phyloP scores from a whole-genome alignment of 192 early-diverging fungal species.

The Coemansia sp. region DNA sequence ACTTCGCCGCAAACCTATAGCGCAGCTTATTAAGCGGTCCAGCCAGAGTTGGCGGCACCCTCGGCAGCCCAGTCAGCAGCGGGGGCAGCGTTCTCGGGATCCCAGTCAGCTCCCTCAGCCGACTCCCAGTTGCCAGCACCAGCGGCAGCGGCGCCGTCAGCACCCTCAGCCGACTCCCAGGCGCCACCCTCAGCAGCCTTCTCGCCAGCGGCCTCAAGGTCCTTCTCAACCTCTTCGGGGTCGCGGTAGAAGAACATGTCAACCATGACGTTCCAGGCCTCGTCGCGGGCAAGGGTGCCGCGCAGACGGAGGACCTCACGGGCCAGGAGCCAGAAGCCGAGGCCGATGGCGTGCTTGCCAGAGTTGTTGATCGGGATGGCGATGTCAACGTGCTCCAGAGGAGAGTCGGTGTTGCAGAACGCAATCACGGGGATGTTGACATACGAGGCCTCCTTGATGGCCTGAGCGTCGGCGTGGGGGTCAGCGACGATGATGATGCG shows the following conservation, averaged over 20 bases:
- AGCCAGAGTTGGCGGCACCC: conserved; percentile 52
- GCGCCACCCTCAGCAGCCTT: conserved; percentile 58
- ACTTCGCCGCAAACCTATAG: conserved; percentile 9
- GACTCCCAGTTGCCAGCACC: conserved; percentile 52
- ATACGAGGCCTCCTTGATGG: conserved; percentile 98
- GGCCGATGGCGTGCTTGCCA: conserved; percentile 98
- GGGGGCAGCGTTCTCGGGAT: conserved; percentile 35
- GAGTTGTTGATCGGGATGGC: conserved; percentile 99
- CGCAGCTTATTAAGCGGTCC: conserved; percentile 25
- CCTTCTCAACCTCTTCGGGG: conserved; percentile 95
- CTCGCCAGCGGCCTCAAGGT: conserved; percentile 69
- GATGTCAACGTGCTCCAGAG: conserved; percentile 93
- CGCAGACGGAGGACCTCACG: conserved; percentile 98
- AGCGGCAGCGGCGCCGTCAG: conserved; percentile 36
- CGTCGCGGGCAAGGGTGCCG: conserved; percentile 82
- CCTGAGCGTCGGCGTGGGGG: conserved; percentile 97
- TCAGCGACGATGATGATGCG: conserved; percentile 97
- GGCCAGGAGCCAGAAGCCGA: conserved; percentile 96
- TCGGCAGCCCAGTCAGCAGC: conserved; percentile 69
- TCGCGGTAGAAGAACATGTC: conserved; percentile 99
- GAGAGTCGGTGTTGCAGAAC: conserved; percentile 96
- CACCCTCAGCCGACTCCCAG: conserved; percentile 54
- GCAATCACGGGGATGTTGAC: conserved; percentile 99
- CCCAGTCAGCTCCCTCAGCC: conserved; percentile 49
- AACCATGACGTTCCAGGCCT: conserved; percentile 96